A percentile compares a stretch with the other conserved stretches of the same genome.
Conservation (phyloP, 1,139 yeast species). For the Blastobotrys proliferans region DNA sequence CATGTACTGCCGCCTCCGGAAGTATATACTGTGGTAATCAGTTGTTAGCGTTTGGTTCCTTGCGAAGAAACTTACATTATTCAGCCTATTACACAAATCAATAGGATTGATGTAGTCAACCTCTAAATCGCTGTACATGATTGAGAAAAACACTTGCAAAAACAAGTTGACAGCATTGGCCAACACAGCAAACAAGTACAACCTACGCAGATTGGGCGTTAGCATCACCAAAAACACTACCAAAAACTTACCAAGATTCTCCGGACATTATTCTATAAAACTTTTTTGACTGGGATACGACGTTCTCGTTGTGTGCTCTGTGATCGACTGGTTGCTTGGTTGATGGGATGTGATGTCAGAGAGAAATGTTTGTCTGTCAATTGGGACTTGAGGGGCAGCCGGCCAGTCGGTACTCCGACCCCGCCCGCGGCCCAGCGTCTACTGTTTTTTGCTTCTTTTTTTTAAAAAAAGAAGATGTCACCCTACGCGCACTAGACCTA, state of each 20-base stretch:
- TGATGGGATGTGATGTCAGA: no score
- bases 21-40: conserved; percentile 53
- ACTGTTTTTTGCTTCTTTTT: no score
- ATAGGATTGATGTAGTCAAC: conserved; percentile 90
- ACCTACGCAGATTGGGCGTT: conserved; percentile 20
- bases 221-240: not conserved
- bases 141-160: conserved; percentile 87
- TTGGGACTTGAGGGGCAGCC: no score
- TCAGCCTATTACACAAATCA: conserved; percentile 89
- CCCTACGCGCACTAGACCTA: no score
- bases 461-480: no score
- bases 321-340: no score
- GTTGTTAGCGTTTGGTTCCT: conserved; percentile 1
- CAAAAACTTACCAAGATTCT: conserved; percentile 34
- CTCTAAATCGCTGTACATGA: conserved; percentile 88
- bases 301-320: no score
- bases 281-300: no score
- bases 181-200: conserved; percentile 60
- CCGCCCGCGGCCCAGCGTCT: no score
- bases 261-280: conserved; percentile 34
- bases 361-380: no score
- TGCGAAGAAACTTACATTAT: conserved; percentile 43
- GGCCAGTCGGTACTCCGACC: no score
- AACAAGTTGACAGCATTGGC: conserved; percentile 84
- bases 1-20: conserved; percentile 90